Conservation (phyloP, 371 early-diverging fungal genomes). For the Lichtheimia ramosa region DNA sequence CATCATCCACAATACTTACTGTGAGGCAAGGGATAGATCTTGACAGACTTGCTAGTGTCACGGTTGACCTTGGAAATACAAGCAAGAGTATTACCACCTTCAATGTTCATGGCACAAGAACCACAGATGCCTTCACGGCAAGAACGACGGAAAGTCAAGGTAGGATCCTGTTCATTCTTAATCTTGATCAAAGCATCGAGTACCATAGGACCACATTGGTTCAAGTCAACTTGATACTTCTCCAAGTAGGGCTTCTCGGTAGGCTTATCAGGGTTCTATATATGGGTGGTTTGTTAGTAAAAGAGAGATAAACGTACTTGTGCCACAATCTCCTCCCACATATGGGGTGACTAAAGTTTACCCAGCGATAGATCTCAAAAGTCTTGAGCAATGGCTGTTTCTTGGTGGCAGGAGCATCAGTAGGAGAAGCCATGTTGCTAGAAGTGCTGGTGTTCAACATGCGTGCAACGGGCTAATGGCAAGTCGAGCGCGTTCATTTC, state of each 20-base stretch:
- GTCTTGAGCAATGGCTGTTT: slow-evolving; percentile 69
- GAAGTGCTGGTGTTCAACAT: slow-evolving; percentile 32
- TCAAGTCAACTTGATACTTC: slow-evolving; percentile 88
- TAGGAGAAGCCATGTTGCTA: slow-evolving; percentile 38
- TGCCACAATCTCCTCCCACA: slow-evolving; percentile 2
- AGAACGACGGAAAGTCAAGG: slow-evolving; percentile 87
- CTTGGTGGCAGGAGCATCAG: slow-evolving; percentile 23
- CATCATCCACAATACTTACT: slow-evolving; percentile 52
- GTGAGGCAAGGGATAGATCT: slow-evolving; percentile 97
- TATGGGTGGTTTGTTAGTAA: neutral
- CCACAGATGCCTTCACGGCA: slow-evolving; percentile 90
- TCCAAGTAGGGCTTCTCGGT: slow-evolving; percentile 86
- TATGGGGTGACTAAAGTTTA: slow-evolving; percentile 20
- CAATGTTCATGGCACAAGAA: slow-evolving; percentile 97
- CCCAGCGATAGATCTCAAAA: slow-evolving; percentile 87
- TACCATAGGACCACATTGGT: slow-evolving; percentile 92
- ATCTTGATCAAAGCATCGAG: slow-evolving; percentile 94
- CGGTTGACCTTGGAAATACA: slow-evolving; percentile 87
- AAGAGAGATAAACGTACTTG: neutral
- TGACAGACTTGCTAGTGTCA: slow-evolving; percentile 62
- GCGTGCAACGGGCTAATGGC: slow-evolving; percentile 40
- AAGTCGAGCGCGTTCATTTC: neutral
- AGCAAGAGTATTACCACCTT: slow-evolving; percentile 92
- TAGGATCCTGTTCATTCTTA: slow-evolving; percentile 93
- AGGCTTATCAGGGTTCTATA: slow-evolving; percentile 86